phyloP scores from a whole-genome alignment of 2,329 filamentous ascomycete genomes.

The Botrytis pseudocinerea region DNA sequence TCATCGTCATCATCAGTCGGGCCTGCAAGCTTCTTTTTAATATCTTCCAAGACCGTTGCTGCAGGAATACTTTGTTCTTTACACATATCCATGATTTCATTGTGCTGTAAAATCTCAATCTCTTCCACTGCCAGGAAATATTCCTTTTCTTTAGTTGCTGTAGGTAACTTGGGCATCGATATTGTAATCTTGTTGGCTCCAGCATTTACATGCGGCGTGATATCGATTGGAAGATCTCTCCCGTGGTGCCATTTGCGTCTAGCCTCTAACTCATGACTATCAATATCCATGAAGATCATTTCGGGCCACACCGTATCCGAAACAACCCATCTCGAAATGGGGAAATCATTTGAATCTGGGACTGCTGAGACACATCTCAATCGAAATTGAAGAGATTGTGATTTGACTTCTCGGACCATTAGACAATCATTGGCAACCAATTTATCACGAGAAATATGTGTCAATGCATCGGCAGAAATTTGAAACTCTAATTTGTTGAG shows the following conservation, averaged over 20 bases:
- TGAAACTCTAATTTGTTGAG: slow-evolving; percentile 43
- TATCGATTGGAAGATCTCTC: slow-evolving; percentile 73
- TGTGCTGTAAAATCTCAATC: slow-evolving; percentile 56
- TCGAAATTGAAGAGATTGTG: slow-evolving; percentile 63
- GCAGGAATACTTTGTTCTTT: slow-evolving; percentile 45
- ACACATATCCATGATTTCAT: slow-evolving; percentile 47
- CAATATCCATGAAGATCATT: slow-evolving; percentile 68
- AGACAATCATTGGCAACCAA: slow-evolving; percentile 31
- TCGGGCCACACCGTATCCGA: slow-evolving; percentile 70
- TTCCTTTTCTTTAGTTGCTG: slow-evolving; percentile 43
- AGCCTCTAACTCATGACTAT: slow-evolving; percentile 53
- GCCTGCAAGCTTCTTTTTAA: slow-evolving; percentile 53
- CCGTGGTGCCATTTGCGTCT: slow-evolving; percentile 71
- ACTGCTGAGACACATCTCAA: slow-evolving; percentile 61
- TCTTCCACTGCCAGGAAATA: slow-evolving; percentile 71
- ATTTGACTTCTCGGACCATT: slow-evolving; percentile 42
- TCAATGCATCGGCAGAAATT: slow-evolving; percentile 28
- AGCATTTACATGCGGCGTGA: slow-evolving; percentile 55
- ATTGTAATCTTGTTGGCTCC: slow-evolving; percentile 30
- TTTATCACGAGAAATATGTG: slow-evolving; percentile 35
- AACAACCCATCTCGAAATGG: slow-evolving; percentile 57
- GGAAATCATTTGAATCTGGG: slow-evolving; percentile 40
- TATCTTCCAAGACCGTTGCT: slow-evolving; percentile 54
- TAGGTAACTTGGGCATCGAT: slow-evolving; percentile 33
- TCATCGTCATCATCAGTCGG: slow-evolving; percentile 52